Percentiles rank a stretch among this genome's conserved stretches.
Conservation (phyloP, 2,329 filamentous ascomycete genomes). For the Pseudopithomyces chartarum region DNA sequence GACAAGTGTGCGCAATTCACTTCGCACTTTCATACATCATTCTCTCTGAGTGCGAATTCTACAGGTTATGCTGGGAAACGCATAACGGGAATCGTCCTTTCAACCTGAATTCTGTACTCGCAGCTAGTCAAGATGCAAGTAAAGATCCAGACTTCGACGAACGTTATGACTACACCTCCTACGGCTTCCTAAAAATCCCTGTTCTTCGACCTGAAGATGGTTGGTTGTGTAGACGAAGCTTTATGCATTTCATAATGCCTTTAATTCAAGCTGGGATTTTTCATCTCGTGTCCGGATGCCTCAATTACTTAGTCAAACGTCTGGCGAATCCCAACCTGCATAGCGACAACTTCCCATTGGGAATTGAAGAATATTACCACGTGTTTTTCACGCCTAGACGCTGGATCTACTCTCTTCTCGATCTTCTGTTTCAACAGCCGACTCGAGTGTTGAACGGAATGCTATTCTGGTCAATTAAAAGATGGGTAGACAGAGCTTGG, state of each 20-base stretch:
- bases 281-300: background rate
- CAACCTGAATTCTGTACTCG: background rate
- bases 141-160: background rate
- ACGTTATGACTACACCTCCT: background rate
- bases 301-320: slow-evolving; percentile 1
- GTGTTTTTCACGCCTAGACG: background rate
- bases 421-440: background rate
- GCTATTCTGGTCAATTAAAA: background rate
- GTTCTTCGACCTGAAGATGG: background rate
- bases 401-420: background rate
- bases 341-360: background rate
- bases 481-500: background rate
- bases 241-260: too few relatives aligned
- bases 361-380: too few relatives aligned
- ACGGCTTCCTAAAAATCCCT: background rate
- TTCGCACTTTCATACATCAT: background rate
- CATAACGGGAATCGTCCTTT: background rate
- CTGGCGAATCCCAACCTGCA: background rate
- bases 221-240: background rate
- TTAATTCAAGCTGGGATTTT: background rate
- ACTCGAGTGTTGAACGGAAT: background rate
- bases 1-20: background rate
- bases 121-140: background rate
- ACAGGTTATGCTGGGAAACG: background rate
- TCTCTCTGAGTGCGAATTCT: background rate